Evolutionary conservation across 2,329 filamentous ascomycete genomes (phyloP).

Genomic region (Akanthomyces lecanii): DNA sequence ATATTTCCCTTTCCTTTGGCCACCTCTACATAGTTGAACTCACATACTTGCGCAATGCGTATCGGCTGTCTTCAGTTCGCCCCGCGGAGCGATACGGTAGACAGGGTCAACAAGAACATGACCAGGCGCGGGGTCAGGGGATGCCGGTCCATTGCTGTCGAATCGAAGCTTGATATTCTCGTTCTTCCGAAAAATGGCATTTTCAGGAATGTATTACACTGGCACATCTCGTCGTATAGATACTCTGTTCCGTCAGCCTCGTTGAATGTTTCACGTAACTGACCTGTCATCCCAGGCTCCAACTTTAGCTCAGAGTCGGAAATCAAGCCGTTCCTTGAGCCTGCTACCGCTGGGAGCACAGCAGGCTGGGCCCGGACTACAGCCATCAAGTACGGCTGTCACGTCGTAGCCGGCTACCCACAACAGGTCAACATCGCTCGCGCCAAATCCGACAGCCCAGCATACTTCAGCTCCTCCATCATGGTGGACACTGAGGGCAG

Average conservation of each 20-base stretch:
- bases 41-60: slow-evolving; percentile 46
- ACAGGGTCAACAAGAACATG: slow-evolving; percentile 66
- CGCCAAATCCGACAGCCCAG: slow-evolving; percentile 41
- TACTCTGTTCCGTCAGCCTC: background rate
- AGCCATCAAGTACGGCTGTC: slow-evolving; percentile 62
- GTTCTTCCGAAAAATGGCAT: slow-evolving; percentile 76
- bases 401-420: slow-evolving; percentile 69
- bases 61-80: slow-evolving; percentile 69
- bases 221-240: background rate
- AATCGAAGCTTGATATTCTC: slow-evolving; percentile 58
- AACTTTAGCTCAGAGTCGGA: slow-evolving; percentile 61
- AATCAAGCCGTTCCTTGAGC: slow-evolving; percentile 66
- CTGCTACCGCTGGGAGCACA: slow-evolving; percentile 58
- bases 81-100: slow-evolving; percentile 51
- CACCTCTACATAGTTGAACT: background rate
- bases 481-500: slow-evolving; percentile 56
- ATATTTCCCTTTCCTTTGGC: background rate
- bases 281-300: background rate
- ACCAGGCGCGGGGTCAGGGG: slow-evolving; percentile 32
- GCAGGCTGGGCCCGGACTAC: slow-evolving; percentile 68
- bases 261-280: background rate
- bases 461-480: slow-evolving; percentile 52
- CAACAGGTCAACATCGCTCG: slow-evolving; percentile 55
- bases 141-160: slow-evolving; percentile 28
- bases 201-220: slow-evolving; percentile 37